Evolutionary conservation across 2,329 filamentous ascomycete species (phyloP).

Genomic region (Aspergillaceae sp.): DNA sequence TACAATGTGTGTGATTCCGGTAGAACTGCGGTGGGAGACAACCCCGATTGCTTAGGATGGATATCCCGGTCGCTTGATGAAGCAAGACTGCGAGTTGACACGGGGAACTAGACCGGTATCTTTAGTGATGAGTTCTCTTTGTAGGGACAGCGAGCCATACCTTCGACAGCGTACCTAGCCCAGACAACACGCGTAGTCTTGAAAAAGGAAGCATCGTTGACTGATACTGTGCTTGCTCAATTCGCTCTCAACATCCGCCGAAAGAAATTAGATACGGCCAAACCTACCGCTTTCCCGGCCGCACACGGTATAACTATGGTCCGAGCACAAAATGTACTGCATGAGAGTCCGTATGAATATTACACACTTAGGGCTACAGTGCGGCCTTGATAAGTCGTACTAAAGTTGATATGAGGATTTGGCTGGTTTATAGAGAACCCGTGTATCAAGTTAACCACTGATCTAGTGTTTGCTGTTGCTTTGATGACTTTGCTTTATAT

Average conservation of each 20-base stretch:
- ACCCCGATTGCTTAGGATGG: neutral
- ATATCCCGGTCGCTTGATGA: neutral
- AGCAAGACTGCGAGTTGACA: conserved; percentile 2
- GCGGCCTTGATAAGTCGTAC: too few species aligned
- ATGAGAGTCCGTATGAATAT: too few species aligned
- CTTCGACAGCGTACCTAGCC: conserved; percentile 13
- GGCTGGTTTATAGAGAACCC: too few species aligned
- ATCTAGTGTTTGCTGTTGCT: too few species aligned
- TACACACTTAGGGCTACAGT: too few species aligned
- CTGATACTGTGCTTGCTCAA: too few species aligned
- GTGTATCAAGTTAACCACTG: too few species aligned
- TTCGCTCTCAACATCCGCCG: neutral
- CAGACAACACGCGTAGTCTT: conserved; percentile 14
- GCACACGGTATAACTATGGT: neutral
- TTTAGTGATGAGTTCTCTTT: neutral
- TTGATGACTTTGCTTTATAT: too few species aligned
- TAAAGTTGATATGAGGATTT: too few species aligned
- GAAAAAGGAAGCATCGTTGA: conserved; percentile 16
- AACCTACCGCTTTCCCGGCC: neutral
- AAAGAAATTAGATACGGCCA: neutral
- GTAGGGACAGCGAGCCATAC: conserved; percentile 7
- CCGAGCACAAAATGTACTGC: neutral
- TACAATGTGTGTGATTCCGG: neutral
- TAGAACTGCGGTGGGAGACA: neutral
- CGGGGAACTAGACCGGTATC: neutral